Percentiles rank a stretch among this genome's conserved stretches.
Conservation (phyloP, 2,329 filamentous ascomycete genomes). For the Hymenoscyphus salicellus region DNA sequence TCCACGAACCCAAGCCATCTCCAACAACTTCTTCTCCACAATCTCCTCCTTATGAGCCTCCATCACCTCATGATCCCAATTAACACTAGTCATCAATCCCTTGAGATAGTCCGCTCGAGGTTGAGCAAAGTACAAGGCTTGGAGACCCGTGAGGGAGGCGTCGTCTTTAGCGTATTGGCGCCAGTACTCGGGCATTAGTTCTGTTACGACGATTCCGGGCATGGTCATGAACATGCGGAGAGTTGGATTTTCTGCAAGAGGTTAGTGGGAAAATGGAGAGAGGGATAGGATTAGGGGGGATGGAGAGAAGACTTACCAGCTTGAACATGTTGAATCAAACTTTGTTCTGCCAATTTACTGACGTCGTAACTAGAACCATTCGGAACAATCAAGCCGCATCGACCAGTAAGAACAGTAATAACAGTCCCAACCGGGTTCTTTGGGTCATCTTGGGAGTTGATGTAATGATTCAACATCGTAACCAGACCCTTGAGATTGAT, state of each 20-base stretch:
- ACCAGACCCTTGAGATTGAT: slow-evolving; percentile 51
- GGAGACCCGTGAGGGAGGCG: slow-evolving; percentile 33
- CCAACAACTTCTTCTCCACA: slow-evolving; percentile 28
- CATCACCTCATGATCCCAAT: slow-evolving; percentile 39
- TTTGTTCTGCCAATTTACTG: slow-evolving; percentile 44
- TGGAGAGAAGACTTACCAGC: slow-evolving; percentile 15
- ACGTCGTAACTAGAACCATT: slow-evolving; percentile 46
- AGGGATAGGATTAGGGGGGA: no score
- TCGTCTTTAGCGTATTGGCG: slow-evolving; percentile 38
- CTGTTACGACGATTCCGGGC: slow-evolving; percentile 41
- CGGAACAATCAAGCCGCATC: slow-evolving; percentile 36
- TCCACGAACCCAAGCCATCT: slow-evolving; percentile 24
- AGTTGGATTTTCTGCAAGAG: slow-evolving; percentile 44
- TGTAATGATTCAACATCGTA: slow-evolving; percentile 45
- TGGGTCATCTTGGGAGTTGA: slow-evolving; percentile 38
- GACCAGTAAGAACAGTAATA: slow-evolving; percentile 42
- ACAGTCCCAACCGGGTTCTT: slow-evolving; percentile 35
- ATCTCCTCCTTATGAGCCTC: slow-evolving; percentile 33
- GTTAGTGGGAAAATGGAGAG: background rate
- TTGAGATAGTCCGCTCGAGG: slow-evolving; percentile 37
- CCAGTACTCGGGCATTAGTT: slow-evolving; percentile 12
- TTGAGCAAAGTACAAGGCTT: slow-evolving; percentile 34
- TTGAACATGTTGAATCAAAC: slow-evolving; percentile 42
- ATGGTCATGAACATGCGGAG: slow-evolving; percentile 46
- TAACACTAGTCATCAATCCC: slow-evolving; percentile 36